Conservation (phyloP, 1,139 yeast species). For the Pichia sp. region DNA sequence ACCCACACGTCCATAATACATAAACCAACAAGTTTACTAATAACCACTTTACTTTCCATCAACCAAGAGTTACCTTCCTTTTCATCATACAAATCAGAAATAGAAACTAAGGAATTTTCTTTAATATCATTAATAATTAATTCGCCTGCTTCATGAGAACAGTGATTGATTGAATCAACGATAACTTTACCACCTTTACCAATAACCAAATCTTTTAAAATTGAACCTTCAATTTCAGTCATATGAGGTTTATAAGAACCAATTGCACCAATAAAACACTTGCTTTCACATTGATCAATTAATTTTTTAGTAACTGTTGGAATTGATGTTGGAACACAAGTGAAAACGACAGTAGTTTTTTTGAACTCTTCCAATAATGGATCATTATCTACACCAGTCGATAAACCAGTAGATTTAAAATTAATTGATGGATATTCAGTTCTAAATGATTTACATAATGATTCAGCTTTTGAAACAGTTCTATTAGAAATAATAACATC, state of each 20-base stretch:
- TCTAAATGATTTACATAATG: slow-evolving; percentile 29
- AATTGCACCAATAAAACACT: slow-evolving; percentile 49
- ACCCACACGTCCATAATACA: slow-evolving; percentile 56
- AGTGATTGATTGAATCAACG: slow-evolving; percentile 56
- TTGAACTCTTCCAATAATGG: slow-evolving; percentile 22
- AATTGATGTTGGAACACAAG: slow-evolving; percentile 52
- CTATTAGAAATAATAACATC: slow-evolving; percentile 45
- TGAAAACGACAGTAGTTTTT: slow-evolving; percentile 42
- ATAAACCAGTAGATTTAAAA: slow-evolving; percentile 22
- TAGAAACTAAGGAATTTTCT: slow-evolving; percentile 37
- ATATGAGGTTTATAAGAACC: slow-evolving; percentile 67
- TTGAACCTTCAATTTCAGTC: slow-evolving; percentile 52
- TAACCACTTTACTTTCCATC: slow-evolving; percentile 30
- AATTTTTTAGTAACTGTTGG: slow-evolving; percentile 38
- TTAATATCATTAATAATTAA: slow-evolving; percentile 40
- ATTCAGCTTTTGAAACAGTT: slow-evolving; percentile 36
- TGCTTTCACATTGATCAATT: slow-evolving; percentile 32
- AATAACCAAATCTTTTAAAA: slow-evolving; percentile 30
- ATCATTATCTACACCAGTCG: slow-evolving; percentile 14
- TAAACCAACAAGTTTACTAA: slow-evolving; percentile 53
- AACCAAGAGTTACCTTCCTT: slow-evolving; percentile 4
- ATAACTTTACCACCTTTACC: slow-evolving; percentile 37
- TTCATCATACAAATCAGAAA: slow-evolving; percentile 33
- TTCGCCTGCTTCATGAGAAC: slow-evolving; percentile 61
- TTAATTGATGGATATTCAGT: slow-evolving; percentile 19